phyloP scores from a whole-genome alignment of 2,329 filamentous ascomycete genomes.

The Botryotinia narcissicola region DNA sequence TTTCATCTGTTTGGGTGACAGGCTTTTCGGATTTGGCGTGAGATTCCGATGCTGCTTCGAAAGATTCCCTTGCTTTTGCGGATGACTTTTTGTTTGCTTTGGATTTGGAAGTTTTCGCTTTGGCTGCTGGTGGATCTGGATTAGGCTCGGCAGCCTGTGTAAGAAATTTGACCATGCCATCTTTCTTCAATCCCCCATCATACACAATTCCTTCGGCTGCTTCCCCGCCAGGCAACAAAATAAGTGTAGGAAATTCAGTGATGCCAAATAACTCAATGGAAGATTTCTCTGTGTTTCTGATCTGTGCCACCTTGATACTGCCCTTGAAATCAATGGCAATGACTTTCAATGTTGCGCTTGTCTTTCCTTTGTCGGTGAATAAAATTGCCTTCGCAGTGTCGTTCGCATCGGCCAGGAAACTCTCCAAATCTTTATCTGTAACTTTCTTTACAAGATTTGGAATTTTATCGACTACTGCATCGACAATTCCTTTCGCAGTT shows the following conservation, averaged over 20 bases:
- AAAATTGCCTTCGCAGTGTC: conserved; percentile 80
- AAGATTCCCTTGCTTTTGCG: conserved; percentile 45
- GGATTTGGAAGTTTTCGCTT: conserved; percentile 45
- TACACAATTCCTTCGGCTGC: conserved; percentile 69
- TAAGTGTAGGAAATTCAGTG: conserved; percentile 72
- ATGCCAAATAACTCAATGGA: conserved; percentile 74
- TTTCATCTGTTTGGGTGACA: conserved; percentile 49
- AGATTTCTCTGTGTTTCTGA: conserved; percentile 62
- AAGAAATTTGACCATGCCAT: conserved; percentile 76
- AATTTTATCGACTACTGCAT: conserved; percentile 81
- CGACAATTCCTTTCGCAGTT: conserved; percentile 81
- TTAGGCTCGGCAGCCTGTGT: conserved; percentile 77
- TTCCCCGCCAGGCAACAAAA: conserved; percentile 70
- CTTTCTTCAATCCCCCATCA: conserved; percentile 82
- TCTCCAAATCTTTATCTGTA: conserved; percentile 73
- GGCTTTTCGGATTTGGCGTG: conserved; percentile 50
- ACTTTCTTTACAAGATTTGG: conserved; percentile 86
- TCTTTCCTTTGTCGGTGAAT: conserved; percentile 90
- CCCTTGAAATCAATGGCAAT: conserved; percentile 89
- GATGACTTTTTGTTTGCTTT: conserved; percentile 39
- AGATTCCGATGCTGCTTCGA: conserved; percentile 50
- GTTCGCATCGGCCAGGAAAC: conserved; percentile 66
- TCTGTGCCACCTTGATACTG: conserved; percentile 74
- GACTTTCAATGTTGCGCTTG: conserved; percentile 76
- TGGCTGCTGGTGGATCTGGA: conserved; percentile 62